Conservation (phyloP, 352 stramenopile genomes). For the Globisporangium viniferum region DNA sequence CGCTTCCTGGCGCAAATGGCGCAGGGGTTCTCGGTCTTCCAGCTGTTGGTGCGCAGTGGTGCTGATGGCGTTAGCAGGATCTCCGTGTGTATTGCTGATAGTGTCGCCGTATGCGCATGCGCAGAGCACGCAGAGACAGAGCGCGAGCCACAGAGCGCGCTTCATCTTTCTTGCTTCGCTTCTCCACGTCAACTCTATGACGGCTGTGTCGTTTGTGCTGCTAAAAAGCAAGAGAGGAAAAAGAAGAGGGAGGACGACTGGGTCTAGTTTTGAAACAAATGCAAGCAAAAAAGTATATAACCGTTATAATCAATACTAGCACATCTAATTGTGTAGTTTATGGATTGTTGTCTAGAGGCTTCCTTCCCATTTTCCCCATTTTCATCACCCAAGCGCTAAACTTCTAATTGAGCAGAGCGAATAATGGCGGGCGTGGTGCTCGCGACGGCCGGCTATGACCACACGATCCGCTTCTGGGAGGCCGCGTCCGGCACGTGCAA, state of each 20-base stretch:
- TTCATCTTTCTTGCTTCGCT: constrained; percentile 14
- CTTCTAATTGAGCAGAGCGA: constrained; percentile 1
- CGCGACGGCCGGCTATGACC: constrained; percentile 96
- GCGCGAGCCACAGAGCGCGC: background rate
- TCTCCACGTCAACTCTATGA: background rate
- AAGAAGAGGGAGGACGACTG: too few species aligned
- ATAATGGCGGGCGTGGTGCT: constrained; percentile 93
- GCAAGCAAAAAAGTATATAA: too few species aligned
- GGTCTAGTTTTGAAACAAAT: too few species aligned
- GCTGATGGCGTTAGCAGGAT: background rate
- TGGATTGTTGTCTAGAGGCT: too few species aligned
- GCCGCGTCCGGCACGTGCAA: constrained; percentile 94
- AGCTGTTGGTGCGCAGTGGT: background rate
- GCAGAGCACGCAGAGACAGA: constrained; percentile 19
- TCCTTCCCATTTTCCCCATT: background rate
- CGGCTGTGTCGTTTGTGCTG: background rate
- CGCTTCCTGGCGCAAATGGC: background rate
- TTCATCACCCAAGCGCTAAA: background rate
- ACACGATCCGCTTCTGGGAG: constrained; percentile 99
- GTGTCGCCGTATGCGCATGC: constrained; percentile 4
- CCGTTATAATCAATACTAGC: too few species aligned
- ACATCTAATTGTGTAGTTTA: too few species aligned
- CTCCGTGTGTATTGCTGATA: background rate
- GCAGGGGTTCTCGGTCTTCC: background rate
- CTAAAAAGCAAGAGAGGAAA: too few species aligned